Conservation (phyloP, 2,329 filamentous ascomycete genomes). For the Cadophora gregata region DNA sequence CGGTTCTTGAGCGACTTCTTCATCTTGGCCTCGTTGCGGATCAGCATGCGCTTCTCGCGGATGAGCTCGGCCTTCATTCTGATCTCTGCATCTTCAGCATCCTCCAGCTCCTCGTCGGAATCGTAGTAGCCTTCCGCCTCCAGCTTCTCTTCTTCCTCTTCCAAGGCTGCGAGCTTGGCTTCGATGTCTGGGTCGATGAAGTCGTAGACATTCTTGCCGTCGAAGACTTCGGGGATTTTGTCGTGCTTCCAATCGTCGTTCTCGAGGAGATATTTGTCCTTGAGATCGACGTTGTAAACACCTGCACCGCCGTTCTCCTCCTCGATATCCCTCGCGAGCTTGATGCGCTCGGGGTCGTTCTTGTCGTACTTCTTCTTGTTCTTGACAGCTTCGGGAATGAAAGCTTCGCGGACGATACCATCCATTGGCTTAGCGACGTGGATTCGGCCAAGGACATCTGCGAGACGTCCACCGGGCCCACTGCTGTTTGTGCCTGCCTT, state of each 20-base stretch:
- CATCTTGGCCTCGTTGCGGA: constrained; percentile 94
- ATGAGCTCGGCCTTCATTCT: constrained; percentile 93
- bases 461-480: constrained; percentile 82
- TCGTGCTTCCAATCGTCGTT: constrained; percentile 96
- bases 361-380: constrained; percentile 88
- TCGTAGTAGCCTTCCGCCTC: constrained; percentile 95
- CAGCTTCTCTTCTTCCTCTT: constrained; percentile 93
- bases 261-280: constrained; percentile 85
- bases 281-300: constrained; percentile 93
- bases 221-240: constrained; percentile 89
- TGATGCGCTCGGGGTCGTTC: constrained; percentile 81
- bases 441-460: constrained; percentile 90
- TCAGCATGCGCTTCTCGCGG: constrained; percentile 89
- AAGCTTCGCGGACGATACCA: constrained; percentile 78
- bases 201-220: constrained; percentile 97
- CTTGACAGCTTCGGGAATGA: constrained; percentile 86
- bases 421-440: constrained; percentile 95
- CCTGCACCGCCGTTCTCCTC: constrained; percentile 92
- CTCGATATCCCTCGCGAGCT: constrained; percentile 84
- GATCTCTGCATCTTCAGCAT: constrained; percentile 86
- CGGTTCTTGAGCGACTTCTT: constrained; percentile 98
- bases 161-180: constrained; percentile 85
- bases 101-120: constrained; percentile 78
- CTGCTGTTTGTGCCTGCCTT: constrained; percentile 84
- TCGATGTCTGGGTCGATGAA: constrained; percentile 98